phyloP scores from a whole-genome alignment of 768 basidiomycete genomes.

The Hericium rajendrae region DNA sequence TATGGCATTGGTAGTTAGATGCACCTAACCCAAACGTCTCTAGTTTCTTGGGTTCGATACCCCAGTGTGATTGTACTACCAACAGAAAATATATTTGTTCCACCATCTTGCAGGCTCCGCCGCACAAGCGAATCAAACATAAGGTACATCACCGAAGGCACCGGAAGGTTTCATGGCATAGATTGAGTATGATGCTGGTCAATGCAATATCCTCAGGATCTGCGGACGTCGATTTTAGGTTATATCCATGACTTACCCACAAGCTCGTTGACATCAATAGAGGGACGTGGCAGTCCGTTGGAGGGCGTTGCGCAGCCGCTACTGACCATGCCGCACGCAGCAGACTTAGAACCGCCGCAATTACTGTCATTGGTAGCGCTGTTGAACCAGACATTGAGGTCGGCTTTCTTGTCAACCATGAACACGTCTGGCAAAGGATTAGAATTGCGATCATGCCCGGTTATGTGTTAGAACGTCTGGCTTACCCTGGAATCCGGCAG shows the following conservation, averaged over 20 bases:
- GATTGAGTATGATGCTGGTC: not conserved
- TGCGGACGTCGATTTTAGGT: conserved; percentile 20
- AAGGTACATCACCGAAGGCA: no score
- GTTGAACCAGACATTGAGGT: not conserved
- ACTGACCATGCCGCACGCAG: not conserved
- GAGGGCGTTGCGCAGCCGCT: not conserved
- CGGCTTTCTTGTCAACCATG: not conserved
- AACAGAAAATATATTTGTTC: no score
- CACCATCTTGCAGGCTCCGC: no score
- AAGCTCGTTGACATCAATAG: not conserved
- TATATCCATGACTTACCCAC: not conserved
- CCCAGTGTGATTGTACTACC: no score
- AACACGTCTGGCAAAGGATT: not conserved
- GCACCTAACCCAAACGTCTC: no score
- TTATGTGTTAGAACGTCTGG: no score
- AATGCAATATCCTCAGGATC: conserved; percentile 39
- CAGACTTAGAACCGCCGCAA: not conserved
- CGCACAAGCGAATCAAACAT: no score
- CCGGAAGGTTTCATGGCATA: not conserved
- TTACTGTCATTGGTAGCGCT: not conserved
- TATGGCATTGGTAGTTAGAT: no score
- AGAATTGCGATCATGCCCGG: not conserved
- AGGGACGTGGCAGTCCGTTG: not conserved
- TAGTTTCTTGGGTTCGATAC: no score
- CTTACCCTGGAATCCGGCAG: not conserved